Evolutionary conservation across 2,329 filamentous ascomycete genomes (phyloP), one percentile per base, ranked within the genome.

Genomic region (Diaporthe batatas): DNA sequence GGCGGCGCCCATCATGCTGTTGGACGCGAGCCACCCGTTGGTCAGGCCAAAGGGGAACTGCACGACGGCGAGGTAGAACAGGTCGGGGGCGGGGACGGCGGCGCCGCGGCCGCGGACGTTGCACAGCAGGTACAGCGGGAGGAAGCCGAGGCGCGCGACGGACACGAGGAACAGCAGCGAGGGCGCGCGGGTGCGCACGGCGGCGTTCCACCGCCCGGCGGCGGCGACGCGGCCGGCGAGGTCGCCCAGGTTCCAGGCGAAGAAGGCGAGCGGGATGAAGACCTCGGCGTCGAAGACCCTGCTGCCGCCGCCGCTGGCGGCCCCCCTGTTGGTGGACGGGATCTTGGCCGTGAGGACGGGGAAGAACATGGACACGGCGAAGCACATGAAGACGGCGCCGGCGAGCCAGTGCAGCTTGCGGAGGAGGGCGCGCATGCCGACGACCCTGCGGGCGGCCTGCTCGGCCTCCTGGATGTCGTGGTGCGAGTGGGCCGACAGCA

Each of bases 241-340:
- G 80, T 98, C 96, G 55, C 96, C 96, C 2, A 92, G 80, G 80
- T 98, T 99, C 96, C 96, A 99, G 80, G 96, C 90, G 73, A 98
- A 90, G 82, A 98, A 97, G 4, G 90, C 94, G 0, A 98, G 87
- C 0, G 96, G 95, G 72, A 98, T 95, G 81, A 98, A 99, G 21
- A 92, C 91, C 0, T 91, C 86, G 0, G 94, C 90, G 68, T 91
- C 89, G 76, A 97, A 89, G 21, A 97, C 83, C 21, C 86, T 47
- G 6, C 44, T 83, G 16, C 44, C 12, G 4, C 21, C 34, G n/a
- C 32, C 12, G 14, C 72, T 11, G 32, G 32, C 68, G 47, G 54
- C 57, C 0, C 64, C 72, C 42, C 72, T 72, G 53, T 76, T 75
- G 3, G 88, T 84, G 11, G 87, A 89, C 44, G 83, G 78, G 75